Percentiles rank a stretch among this genome's conserved stretches.
These are phyloP conservation scores for Mucor ambiguus DNA, from an alignment of 371 early-diverging fungal species.

Conservation along the genomic window DNA sequence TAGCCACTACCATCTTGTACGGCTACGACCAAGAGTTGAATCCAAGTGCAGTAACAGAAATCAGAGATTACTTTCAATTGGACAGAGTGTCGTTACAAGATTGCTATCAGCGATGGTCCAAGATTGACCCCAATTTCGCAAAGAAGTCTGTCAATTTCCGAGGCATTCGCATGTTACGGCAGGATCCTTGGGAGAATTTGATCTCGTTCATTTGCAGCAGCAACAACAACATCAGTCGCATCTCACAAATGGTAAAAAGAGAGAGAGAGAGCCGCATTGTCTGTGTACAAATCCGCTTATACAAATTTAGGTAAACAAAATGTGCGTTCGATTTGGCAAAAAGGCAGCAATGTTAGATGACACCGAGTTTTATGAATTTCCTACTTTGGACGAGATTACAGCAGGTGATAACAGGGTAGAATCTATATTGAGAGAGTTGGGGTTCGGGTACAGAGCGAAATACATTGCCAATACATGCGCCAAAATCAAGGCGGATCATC, in stretches of 20 bases:
- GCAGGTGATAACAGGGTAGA: conserved; percentile 59
- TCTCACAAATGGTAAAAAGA: conserved; percentile 82
- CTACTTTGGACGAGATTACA: conserved; percentile 54
- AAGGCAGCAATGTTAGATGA: conserved; percentile 51
- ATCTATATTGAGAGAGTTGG: conserved; percentile 67
- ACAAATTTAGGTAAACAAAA: conserved; percentile 51
- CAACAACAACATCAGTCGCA: conserved; percentile 96
- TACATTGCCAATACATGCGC: conserved; percentile 78
- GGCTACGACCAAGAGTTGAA: conserved; percentile 22
- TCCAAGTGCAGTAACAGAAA: conserved; percentile 19
- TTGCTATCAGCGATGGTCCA: conserved; percentile 74
- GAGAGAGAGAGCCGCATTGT: not conserved
- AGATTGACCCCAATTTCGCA: conserved; percentile 68
- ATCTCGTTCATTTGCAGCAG: conserved; percentile 95
- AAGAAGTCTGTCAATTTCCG: conserved; percentile 52
- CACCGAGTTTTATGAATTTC: conserved; percentile 71
- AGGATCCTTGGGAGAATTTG: conserved; percentile 89
- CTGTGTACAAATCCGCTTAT: conserved; percentile 1
- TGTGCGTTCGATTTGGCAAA: conserved; percentile 69
- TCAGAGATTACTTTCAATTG: conserved; percentile 82
- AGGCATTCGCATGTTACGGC: conserved; percentile 84
- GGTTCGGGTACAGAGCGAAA: conserved; percentile 97
- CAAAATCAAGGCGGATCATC: conserved; percentile 46
- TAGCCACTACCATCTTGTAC: conserved; percentile 33
- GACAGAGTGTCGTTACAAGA: conserved; percentile 56